Conservation (phyloP, 75 land plant genomes). For the Selaginella tamariscina region DNA sequence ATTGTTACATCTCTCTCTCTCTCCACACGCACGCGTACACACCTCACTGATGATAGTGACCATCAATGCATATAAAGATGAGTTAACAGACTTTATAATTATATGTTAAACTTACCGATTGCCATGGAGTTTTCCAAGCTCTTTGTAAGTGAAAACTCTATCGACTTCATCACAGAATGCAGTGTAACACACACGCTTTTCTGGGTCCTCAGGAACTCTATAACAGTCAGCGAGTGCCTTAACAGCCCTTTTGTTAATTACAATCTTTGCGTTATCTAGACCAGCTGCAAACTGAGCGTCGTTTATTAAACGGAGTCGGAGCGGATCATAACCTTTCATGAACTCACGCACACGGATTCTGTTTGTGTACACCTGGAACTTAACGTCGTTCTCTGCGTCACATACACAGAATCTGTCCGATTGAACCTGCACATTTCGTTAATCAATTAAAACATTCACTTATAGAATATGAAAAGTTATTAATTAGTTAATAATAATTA, state of each 20-base stretch:
- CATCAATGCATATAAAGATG: background rate
- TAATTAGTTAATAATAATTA: no score
- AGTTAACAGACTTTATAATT: background rate
- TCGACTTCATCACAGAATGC: constrained; percentile 37
- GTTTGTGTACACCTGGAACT: constrained; percentile 24
- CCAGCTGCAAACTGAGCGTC: constrained; percentile 25
- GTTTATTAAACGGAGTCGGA: constrained; percentile 19
- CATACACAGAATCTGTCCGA: constrained; percentile 23
- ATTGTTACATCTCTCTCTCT: no score
- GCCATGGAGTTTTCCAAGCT: constrained; percentile 32
- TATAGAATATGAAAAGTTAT: no score
- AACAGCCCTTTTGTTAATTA: constrained; percentile 7
- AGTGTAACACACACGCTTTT: constrained; percentile 23
- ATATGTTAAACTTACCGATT: constrained; percentile 11
- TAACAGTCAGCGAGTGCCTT: constrained; percentile 19
- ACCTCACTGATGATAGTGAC: no score
- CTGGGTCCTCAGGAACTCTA: constrained; percentile 25
- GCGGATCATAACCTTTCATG: constrained; percentile 22
- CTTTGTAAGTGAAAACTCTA: constrained; percentile 27
- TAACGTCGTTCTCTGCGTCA: constrained; percentile 21
- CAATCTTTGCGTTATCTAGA: constrained; percentile 23
- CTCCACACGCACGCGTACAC: no score
- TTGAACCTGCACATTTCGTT: constrained; percentile 15
- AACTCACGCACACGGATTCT: constrained; percentile 26
- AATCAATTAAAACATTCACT: no score